Evolutionary conservation across 306 rosid species (phyloP), one percentile per base, ranked within the genome.

Genomic region (Cicer chorassanicum): DNA sequence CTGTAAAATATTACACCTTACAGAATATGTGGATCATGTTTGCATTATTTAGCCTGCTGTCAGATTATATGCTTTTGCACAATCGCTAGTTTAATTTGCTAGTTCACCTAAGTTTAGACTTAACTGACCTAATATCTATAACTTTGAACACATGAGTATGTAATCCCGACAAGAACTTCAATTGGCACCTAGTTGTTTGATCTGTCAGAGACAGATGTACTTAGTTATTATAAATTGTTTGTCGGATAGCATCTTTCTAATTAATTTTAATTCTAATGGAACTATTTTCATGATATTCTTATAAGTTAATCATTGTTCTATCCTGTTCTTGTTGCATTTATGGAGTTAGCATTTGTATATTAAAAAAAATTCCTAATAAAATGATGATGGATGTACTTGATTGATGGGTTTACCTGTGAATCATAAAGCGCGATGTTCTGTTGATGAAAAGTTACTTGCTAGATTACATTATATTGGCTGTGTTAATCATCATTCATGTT

Each of bases 401-500:
- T 40, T 76, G 74, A 55, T 54, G 38, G 50, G 9, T 74, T 74
- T 50, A 38, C 36, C 5, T 64, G 29, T 43, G 77, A 51, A 69
- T 16, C 38, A 5, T 70, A 24, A 8, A 48, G 54, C 7, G 8
- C 69, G 45, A 65, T 60, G 21, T 60, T 60, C 56, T 15, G 62
- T 41, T 12, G 16, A 10, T 42, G 46, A 62, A 54, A 18, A 65
- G 10, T 60, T 21, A 65, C 56, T 50, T 68, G 51, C 50, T 59
- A 60, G 55, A n/a, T 38, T 64, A 13, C 1, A 21, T 56, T 21
- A 24, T 24, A 24, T 65, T 65, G 38, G 24, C 18, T 42, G 9
- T 16, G 38, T 44, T 49, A 40, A 38, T 29, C 36, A 4, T 29
- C 36, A 29, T 29, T 72, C 68, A 15, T 59, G 16, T 50, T 75